These are phyloP conservation scores for Tulasnella sp. DNA, from an alignment of 768 basidiomycete species.

Conservation along the genomic window DNA sequence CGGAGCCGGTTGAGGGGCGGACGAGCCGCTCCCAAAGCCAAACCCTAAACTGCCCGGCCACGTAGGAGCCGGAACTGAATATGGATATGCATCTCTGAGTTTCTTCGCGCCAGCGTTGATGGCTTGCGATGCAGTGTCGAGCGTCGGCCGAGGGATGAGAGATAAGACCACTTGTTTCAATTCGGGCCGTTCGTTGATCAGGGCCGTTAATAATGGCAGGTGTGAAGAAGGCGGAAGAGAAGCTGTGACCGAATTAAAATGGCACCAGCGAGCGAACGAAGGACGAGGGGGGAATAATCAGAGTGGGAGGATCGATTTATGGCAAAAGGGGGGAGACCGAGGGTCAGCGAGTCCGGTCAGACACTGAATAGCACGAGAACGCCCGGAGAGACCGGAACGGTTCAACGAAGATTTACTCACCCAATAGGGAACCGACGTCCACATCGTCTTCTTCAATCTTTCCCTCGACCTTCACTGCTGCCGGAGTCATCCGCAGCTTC, in stretches of 20 bases:
- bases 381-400: not conserved
- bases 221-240: conserved; percentile 74
- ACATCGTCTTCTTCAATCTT: conserved; percentile 57
- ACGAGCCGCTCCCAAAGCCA: conserved; percentile 31
- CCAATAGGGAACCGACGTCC: conserved; percentile 74
- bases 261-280: not conserved
- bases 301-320: conserved; percentile 26
- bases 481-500: conserved; percentile 24
- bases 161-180: conserved; percentile 68
- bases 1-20: conserved; percentile 10
- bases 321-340: conserved; percentile 8
- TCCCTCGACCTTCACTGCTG: conserved; percentile 36
- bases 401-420: conserved; percentile 43
- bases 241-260: conserved; percentile 45
- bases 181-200: conserved; percentile 63
- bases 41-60: conserved; percentile 36
- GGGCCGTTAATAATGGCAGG: conserved; percentile 64
- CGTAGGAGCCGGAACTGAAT: conserved; percentile 48
- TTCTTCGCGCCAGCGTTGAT: conserved; percentile 64
- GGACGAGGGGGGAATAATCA: conserved; percentile 22
- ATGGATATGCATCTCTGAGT: conserved; percentile 78
- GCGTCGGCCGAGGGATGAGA: conserved; percentile 78
- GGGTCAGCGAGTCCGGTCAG: not conserved
- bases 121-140: conserved; percentile 68
- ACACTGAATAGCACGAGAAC: not conserved